phyloP scores from a whole-genome alignment of 1,284 basidiomycete species.

The Trichosporon sp. region DNA sequence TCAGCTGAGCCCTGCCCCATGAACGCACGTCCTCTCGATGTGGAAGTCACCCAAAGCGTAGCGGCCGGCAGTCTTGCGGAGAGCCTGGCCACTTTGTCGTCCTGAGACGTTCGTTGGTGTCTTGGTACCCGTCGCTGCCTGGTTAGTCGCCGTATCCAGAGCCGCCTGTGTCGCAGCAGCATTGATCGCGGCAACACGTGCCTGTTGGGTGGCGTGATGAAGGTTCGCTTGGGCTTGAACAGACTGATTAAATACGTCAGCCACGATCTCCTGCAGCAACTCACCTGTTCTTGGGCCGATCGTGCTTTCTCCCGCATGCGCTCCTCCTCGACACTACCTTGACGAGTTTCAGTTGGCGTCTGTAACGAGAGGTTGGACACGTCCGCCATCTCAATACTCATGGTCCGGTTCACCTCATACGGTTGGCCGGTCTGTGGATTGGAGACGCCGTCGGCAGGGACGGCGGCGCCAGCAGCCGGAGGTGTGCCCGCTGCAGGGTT shows the following conservation, averaged over 20 bases:
- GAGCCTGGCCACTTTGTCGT: constrained; percentile 26
- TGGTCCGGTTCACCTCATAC: constrained; percentile 24
- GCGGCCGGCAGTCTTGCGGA: constrained; percentile 53
- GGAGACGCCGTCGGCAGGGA: neutral
- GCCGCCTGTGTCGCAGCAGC: constrained; percentile 49
- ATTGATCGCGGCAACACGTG: constrained; percentile 50
- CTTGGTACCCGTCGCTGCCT: constrained; percentile 21
- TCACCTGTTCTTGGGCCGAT: constrained; percentile 48
- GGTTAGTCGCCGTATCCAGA: constrained; percentile 31
- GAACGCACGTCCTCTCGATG: constrained; percentile 52
- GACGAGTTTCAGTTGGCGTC: constrained; percentile 18
- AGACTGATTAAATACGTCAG: constrained; percentile 29
- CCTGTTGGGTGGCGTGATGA: constrained; percentile 49
- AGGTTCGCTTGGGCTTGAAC: constrained; percentile 47
- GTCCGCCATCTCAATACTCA: constrained; percentile 46
- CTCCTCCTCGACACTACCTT: constrained; percentile 40
- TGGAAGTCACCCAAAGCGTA: constrained; percentile 54
- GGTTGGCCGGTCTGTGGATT: constrained; percentile 4
- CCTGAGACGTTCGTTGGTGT: constrained; percentile 21
- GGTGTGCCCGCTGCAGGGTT: neutral
- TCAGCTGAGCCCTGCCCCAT: neutral
- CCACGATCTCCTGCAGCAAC: constrained; percentile 9
- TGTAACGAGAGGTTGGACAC: constrained; percentile 27
- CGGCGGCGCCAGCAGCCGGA: neutral
- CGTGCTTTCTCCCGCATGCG: constrained; percentile 46